These are phyloP conservation scores for Singerocomus rubriflavus DNA, from an alignment of 1,284 basidiomycete genomes.

Conservation along the genomic window DNA sequence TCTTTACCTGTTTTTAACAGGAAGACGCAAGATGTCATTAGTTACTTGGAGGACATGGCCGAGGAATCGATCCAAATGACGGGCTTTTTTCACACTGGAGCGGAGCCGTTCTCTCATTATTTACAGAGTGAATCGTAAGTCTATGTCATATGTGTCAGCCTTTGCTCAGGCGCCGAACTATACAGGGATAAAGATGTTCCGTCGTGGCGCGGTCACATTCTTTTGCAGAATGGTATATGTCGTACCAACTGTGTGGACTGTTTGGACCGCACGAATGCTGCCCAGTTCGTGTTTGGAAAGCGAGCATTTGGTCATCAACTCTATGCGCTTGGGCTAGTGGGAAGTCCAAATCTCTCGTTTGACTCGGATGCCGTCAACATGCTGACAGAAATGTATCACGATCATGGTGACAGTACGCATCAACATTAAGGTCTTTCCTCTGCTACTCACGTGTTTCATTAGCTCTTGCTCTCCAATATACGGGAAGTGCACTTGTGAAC, in stretches of 20 bases:
- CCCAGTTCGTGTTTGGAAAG: slow-evolving; percentile 97
- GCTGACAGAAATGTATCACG: slow-evolving; percentile 99
- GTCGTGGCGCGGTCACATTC: slow-evolving; percentile 64
- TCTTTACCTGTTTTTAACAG: slow-evolving; percentile 38
- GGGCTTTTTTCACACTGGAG: slow-evolving; percentile 90
- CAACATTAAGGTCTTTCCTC: not conserved
- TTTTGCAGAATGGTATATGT: slow-evolving; percentile 88
- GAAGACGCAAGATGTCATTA: slow-evolving; percentile 95
- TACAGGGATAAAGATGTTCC: slow-evolving; percentile 16
- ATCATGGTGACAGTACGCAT: slow-evolving; percentile 85
- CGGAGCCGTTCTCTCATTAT: slow-evolving; percentile 71
- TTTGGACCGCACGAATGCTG: slow-evolving; percentile 95
- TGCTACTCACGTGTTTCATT: slow-evolving; percentile 2
- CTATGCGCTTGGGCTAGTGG: slow-evolving; percentile 88
- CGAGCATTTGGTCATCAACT: slow-evolving; percentile 94
- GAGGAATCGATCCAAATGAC: slow-evolving; percentile 93
- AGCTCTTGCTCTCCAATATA: slow-evolving; percentile 97
- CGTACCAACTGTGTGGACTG: slow-evolving; percentile 96
- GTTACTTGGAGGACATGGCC: slow-evolving; percentile 92
- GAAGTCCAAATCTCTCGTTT: slow-evolving; percentile 82
- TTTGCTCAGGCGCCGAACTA: not conserved
- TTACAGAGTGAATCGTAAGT: slow-evolving; percentile 46
- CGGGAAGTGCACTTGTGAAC: slow-evolving; percentile 94
- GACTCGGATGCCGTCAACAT: slow-evolving; percentile 97
- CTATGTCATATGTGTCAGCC: slow-evolving; percentile 7